Base-by-base conservation (phyloP, 352 stramenopile species). In the Globisporangium carolinianum region DNA sequence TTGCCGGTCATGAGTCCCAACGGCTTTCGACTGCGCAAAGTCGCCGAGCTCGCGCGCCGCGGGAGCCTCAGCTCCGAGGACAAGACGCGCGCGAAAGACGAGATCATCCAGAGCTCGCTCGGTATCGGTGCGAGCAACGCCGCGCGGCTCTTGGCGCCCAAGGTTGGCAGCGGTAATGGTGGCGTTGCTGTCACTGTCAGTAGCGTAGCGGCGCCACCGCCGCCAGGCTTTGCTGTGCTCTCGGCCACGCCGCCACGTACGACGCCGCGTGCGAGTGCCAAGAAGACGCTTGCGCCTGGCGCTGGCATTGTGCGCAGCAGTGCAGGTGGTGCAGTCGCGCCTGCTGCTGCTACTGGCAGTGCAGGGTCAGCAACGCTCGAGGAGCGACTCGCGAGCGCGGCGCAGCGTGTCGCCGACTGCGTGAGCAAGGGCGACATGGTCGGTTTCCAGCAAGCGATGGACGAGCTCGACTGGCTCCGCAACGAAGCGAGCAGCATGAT, bases 71-170 rank as follows among this genome's bases (percentile, higher is more conserved):
- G 83, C 62, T 90, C 41, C 46, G 83, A 91, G 59, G 83, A 93
- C 63, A 93, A 93, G 72, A 91, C 78, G 11, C 81, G 81, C 17
- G 79, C 72, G 6, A 93, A 93, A 67, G 80, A 93, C 66, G 80
- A 93, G 58, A 93, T 93, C 69, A 93, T 93, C 62, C 83, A 93
- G 58, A 91, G 71, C 68, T 93, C 83, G n/a, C 56, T 93, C 18
- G 80, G 80, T 11, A 81, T 90, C 46, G 75, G 77, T 5, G 80
- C 80, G 11, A 90, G 58, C 61, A 81, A 83, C 35, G 80, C 78
- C 0, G 74, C 78, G 7, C 69, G 81, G 38, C 72, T 89, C 61
- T 64, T 88, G 43, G 71, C 76, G 5, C 70, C 76, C 17, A 87
- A 86, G 58, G 72, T 78, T 47, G 61, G 50, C 12, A 24, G 57